Evolutionary conservation across 2,329 filamentous ascomycete genomes (phyloP), one percentile per base, ranked within the genome.

Genomic region (Pestalotiopsis sp.): DNA sequence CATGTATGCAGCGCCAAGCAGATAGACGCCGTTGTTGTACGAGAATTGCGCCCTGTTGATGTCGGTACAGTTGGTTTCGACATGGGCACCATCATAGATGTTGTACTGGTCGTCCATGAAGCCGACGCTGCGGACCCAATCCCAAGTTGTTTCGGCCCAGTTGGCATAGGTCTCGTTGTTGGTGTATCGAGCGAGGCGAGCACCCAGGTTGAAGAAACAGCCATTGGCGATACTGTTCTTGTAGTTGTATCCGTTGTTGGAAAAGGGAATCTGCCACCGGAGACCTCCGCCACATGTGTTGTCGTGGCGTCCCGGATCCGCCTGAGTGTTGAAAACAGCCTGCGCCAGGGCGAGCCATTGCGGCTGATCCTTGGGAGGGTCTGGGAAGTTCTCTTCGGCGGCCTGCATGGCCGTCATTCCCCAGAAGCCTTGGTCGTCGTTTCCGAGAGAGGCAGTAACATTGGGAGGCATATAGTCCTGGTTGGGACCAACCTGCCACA

Each of bases 201-300:
- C 85, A 24, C 80, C 83, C 38, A 85, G 73, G 70, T 85, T 83
- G 74, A 85, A 85, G 74, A 84, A 84, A 68, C 81, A 81, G 2
- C 82, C 83, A 70, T 85, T 84, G 39, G 82, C 81, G 68, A 85
- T 83, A 30, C 76, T 78, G 67, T 78, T 78, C 71, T 78, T 78
- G 65, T 78, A 78, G 68, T 78, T 71, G 61, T 81, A 82, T 68
- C 89, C 89, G 44, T 81, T 83, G 74, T 90, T 89, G 73, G 84
- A 85, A 10, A 85, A 81, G 75, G 86, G 90, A 59, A 92, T 88
- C 77, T 92, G 90, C 90, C 90, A 92, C 71, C 86, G 85, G 69
- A 92, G 75, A 17, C 90, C 90, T 67, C 90, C 90, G 64, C 80
- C 81, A 74, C 90, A 92, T 0, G 84, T 84, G 0, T 76, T 69